A percentile compares a stretch with the other conserved stretches of the same genome.
Conservation (phyloP, 2,329 filamentous ascomycete genomes). For the Grosmannia penicillata region DNA sequence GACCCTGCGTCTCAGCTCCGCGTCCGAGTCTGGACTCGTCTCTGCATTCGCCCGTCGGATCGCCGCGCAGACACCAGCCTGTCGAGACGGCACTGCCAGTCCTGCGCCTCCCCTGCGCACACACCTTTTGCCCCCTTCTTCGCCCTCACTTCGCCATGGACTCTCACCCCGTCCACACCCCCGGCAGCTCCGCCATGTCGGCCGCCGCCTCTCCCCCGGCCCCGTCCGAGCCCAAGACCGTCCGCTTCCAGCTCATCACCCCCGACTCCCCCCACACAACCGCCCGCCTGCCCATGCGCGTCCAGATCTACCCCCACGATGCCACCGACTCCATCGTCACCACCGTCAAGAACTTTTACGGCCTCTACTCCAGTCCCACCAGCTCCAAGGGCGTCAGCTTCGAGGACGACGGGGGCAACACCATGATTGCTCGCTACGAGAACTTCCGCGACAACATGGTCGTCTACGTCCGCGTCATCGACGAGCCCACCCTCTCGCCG, state of each 20-base stretch:
- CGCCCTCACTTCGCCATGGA: too few species aligned
- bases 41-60: too few species aligned
- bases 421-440: conserved; percentile 88
- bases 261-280: conserved; percentile 51
- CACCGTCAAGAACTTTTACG: conserved; percentile 98
- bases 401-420: conserved; percentile 78
- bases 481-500: conserved; percentile 32
- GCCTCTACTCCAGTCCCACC: conserved; percentile 63
- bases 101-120: too few species aligned
- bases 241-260: conserved; percentile 65
- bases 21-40: too few species aligned
- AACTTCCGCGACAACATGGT: conserved; percentile 89
- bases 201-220: conserved; percentile 16
- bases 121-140: too few species aligned
- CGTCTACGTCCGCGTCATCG: conserved; percentile 80
- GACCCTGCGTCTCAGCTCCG: too few species aligned
- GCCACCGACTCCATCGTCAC: conserved; percentile 95
- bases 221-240: conserved; percentile 47
- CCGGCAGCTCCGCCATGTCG: conserved; percentile 3
- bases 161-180: conserved; percentile 4
- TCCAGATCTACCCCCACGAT: conserved; percentile 89
- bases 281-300: conserved; percentile 68
- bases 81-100: too few species aligned
- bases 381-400: conserved; percentile 79
- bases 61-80: too few species aligned